Conservation (phyloP, 495 filamentous ascomycete genomes). For the Aspergillus panamensis region DNA sequence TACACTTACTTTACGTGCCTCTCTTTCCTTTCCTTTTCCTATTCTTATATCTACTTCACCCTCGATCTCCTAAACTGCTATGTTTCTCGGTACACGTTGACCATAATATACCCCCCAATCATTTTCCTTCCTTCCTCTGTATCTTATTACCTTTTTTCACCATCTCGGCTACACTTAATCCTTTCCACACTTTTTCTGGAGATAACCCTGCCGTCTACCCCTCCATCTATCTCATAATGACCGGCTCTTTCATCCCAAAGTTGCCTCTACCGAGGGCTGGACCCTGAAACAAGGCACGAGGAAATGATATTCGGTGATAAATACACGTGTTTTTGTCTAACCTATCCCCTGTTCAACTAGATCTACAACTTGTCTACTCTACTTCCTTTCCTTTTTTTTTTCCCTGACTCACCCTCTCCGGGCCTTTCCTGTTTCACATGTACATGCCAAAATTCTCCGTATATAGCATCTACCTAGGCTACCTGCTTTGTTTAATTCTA, state of each 20-base stretch:
- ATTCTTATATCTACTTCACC: constrained; percentile 2
- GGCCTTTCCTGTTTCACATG: background rate
- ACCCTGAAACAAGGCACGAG: constrained; percentile 4
- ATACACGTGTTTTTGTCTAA: background rate
- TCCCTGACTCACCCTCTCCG: background rate
- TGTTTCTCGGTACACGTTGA: background rate
- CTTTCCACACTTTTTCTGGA: constrained; percentile 5
- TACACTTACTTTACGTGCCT: background rate
- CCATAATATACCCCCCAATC: constrained; percentile 11
- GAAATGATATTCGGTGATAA: background rate
- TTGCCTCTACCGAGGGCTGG: constrained; percentile 12
- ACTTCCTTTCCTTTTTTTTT: background rate
- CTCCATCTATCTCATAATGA: background rate
- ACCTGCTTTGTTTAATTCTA: background rate
- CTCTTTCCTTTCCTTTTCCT: constrained; percentile 7
- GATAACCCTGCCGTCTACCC: constrained; percentile 10
- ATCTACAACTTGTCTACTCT: background rate
- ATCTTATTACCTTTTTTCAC: constrained; percentile 11
- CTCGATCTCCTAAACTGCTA: background rate
- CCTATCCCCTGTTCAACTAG: background rate
- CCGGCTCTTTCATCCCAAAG: background rate
- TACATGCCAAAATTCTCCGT: background rate
- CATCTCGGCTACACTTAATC: background rate
- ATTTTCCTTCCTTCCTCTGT: constrained; percentile 17
- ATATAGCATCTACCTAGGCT: background rate